Conservation (phyloP, 2,329 filamentous ascomycete genomes). For the Neurospora sp. region DNA sequence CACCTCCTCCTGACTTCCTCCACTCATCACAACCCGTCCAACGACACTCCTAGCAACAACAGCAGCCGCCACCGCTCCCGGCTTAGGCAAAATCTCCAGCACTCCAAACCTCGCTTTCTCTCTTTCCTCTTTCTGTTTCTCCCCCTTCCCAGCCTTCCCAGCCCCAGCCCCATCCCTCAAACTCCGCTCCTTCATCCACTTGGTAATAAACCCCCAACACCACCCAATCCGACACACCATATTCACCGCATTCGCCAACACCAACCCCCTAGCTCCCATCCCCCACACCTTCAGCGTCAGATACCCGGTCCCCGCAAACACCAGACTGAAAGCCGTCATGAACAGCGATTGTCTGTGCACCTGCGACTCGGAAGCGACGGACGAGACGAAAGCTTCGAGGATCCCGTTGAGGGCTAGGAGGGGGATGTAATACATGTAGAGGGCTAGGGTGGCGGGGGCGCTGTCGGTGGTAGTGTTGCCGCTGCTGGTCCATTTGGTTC, state of each 20-base stretch:
- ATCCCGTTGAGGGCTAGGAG: slow-evolving; percentile 87
- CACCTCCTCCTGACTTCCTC: slow-evolving; percentile 3
- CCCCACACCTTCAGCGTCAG: slow-evolving; percentile 60
- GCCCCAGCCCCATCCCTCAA: not conserved
- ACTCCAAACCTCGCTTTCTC: slow-evolving; percentile 26
- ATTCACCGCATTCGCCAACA: slow-evolving; percentile 81
- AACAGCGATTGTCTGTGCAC: slow-evolving; percentile 69
- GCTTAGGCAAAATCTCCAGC: slow-evolving; percentile 32
- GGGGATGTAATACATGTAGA: slow-evolving; percentile 89
- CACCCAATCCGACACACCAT: slow-evolving; percentile 79
- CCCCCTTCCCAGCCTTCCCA: not conserved
- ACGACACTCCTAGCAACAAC: slow-evolving; percentile 34
- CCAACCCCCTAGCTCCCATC: slow-evolving; percentile 69
- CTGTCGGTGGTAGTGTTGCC: too few relatives aligned
- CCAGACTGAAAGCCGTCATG: slow-evolving; percentile 74
- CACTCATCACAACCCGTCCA: slow-evolving; percentile 16
- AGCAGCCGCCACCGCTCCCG: slow-evolving; percentile 32
- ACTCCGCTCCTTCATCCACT: slow-evolving; percentile 43
- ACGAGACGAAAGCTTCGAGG: slow-evolving; percentile 84
- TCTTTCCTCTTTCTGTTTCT: too few relatives aligned
- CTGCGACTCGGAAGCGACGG: slow-evolving; percentile 66
- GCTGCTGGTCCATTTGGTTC: too few relatives aligned
- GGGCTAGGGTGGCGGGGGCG: slow-evolving; percentile 62
- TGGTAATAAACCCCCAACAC: slow-evolving; percentile 63
- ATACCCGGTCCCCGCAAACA: slow-evolving; percentile 67